Percentiles rank a stretch among this genome's conserved stretches.
phyloP scores from a whole-genome alignment of 2,329 filamentous ascomycete species.

The Fusarium stilboides region DNA sequence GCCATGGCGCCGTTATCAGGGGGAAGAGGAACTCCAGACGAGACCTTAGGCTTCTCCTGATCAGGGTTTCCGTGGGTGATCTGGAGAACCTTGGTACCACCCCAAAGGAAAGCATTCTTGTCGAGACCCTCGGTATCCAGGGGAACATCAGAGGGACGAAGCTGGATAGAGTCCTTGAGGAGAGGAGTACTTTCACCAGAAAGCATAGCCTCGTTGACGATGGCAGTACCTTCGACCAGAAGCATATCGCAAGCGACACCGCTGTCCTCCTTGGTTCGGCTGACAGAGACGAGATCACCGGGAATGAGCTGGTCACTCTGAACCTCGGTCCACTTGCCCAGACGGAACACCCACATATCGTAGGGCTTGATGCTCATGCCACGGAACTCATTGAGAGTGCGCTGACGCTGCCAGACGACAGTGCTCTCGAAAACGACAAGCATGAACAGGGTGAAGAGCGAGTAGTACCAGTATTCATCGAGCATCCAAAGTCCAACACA shows the following conservation, averaged over 20 bases:
- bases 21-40: conserved; percentile 84
- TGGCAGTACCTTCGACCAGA: conserved; percentile 92
- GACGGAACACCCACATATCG: conserved; percentile 90
- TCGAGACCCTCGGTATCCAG: conserved; percentile 93
- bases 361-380: conserved; percentile 99
- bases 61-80: conserved; percentile 88
- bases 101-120: conserved; percentile 97
- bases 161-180: conserved; percentile 94
- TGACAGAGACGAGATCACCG: conserved; percentile 92
- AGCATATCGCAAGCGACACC: conserved; percentile 98
- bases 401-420: conserved; percentile 98
- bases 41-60: conserved; percentile 78
- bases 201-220: conserved; percentile 99
- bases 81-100: conserved; percentile 97
- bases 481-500: conserved; percentile 98
- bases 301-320: conserved; percentile 93
- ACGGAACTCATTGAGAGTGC: conserved; percentile 95
- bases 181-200: conserved; percentile 98
- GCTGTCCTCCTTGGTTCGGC: conserved; percentile 95
- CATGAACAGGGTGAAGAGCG: conserved; percentile 98
- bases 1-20: conserved; percentile 96
- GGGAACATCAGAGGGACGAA: conserved; percentile 84
- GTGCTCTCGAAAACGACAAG: conserved; percentile 97
- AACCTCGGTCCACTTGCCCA: conserved; percentile 89
- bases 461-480: conserved; percentile 99